phyloP scores from a whole-genome alignment of 2,329 filamentous ascomycete genomes.

The Trichoderma hamatum region DNA sequence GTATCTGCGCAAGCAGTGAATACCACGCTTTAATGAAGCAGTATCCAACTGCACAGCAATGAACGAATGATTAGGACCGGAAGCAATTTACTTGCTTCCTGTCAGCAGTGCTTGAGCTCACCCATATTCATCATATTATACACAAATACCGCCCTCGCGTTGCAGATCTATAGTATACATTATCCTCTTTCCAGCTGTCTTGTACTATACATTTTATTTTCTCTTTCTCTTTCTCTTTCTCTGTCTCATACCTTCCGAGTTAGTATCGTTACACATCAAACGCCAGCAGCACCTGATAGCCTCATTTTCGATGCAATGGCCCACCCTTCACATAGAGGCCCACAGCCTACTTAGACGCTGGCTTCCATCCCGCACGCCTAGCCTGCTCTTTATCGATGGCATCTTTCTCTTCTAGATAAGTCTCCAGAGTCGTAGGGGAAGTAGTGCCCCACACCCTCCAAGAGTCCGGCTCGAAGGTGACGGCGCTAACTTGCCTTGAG shows the following conservation, averaged over 20 bases:
- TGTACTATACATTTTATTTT: conserved; percentile 13
- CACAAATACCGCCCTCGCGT: background rate
- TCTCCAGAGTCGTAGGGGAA: conserved; percentile 54
- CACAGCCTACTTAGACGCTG: conserved; percentile 9
- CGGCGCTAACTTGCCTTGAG: conserved; percentile 50
- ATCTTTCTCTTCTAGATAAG: conserved; percentile 42
- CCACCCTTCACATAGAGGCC: background rate
- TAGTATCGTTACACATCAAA: conserved; percentile 9
- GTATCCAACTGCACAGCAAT: background rate
- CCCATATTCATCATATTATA: background rate
- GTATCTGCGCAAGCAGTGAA: background rate
- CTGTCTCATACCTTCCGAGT: background rate
- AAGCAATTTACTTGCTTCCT: background rate
- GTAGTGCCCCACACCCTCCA: conserved; percentile 71
- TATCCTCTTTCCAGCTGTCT: background rate
- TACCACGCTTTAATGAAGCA: background rate
- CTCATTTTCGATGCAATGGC: background rate
- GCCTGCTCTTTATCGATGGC: conserved; percentile 41
- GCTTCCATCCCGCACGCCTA: conserved; percentile 40
- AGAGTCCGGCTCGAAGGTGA: conserved; percentile 50
- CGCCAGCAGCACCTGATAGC: background rate
- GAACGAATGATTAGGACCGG: background rate
- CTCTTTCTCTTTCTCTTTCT: background rate
- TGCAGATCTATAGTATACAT: conserved; percentile 15
- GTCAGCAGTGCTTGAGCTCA: background rate